A percentile compares a stretch with the other conserved stretches of the same genome.
Evolutionary conservation across 371 early-diverging fungal species (phyloP).

Genomic region (Neoconidiobolus thromboides): DNA sequence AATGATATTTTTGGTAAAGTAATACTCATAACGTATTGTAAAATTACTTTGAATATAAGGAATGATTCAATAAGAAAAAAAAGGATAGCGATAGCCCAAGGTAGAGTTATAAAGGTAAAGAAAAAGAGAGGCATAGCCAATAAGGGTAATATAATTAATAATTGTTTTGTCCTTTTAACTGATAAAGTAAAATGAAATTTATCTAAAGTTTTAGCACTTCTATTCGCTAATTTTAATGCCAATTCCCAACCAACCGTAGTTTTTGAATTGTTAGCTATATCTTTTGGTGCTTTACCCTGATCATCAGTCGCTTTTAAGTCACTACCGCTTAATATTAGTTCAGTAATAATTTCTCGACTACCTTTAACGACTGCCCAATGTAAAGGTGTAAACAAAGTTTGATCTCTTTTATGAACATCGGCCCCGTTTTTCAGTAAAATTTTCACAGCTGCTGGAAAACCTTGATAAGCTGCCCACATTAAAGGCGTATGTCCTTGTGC

Average conservation of each 20-base stretch:
- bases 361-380: constrained; percentile 49
- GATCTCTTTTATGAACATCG: constrained; percentile 37
- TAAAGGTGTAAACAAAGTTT: constrained; percentile 45
- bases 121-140: not conserved
- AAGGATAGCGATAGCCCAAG: not conserved
- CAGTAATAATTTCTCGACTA: constrained; percentile 30
- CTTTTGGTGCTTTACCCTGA: constrained; percentile 56
- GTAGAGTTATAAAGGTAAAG: not conserved
- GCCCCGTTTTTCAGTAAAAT: constrained; percentile 52
- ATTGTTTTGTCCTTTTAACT: no score
- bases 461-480: constrained; percentile 91
- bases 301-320: constrained; percentile 41
- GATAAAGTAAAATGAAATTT: no score
- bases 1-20: constrained; percentile 31
- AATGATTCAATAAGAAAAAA: constrained; percentile 28
- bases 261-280: constrained; percentile 15
- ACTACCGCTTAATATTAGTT: constrained; percentile 37
- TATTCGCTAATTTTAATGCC: no score
- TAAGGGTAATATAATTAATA: no score
- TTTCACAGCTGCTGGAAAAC: constrained; percentile 41
- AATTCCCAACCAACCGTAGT: no score
- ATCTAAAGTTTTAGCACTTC: no score
- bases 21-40: constrained; percentile 30
- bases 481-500: constrained; percentile 63
- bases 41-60: constrained; percentile 44